A percentile compares a stretch with the other conserved stretches of the same genome.
Conservation (phyloP, 73 alveolate species). For the Paramecium octaurelia region DNA sequence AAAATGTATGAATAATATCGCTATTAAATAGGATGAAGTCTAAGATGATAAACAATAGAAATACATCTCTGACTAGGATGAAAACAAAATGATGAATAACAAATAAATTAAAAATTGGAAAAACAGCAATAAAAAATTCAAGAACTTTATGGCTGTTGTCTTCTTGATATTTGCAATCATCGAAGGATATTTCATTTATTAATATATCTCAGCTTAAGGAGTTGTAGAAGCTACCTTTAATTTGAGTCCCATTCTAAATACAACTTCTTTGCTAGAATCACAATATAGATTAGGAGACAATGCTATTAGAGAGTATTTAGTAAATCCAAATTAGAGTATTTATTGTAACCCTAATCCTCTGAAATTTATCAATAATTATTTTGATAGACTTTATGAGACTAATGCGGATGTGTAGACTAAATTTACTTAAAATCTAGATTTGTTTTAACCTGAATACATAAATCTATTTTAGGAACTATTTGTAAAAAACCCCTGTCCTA, state of each 20-base stretch:
- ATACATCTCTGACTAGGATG: background rate
- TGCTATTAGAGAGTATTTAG: background rate
- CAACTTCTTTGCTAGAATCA: background rate
- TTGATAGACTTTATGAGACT: background rate
- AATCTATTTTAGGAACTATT: background rate
- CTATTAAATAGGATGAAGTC: background rate
- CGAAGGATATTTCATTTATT: background rate
- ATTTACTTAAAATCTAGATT: background rate
- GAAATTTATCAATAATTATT: background rate
- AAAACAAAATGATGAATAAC: background rate
- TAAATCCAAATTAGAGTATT: background rate
- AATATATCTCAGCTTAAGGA: background rate
- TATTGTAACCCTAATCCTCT: background rate
- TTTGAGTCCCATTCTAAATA: background rate
- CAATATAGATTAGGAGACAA: background rate
- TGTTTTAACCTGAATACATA: background rate
- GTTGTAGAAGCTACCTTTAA: background rate
- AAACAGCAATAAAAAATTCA: background rate
- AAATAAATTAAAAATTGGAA: background rate
- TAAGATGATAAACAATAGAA: background rate
- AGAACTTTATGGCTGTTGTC: background rate
- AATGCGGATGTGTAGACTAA: background rate
- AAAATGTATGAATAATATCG: background rate
- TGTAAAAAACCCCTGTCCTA: background rate
- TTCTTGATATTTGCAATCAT: background rate